Conservation (phyloP, 108 stramenopile species). For the Skeletonema tropicum region DNA sequence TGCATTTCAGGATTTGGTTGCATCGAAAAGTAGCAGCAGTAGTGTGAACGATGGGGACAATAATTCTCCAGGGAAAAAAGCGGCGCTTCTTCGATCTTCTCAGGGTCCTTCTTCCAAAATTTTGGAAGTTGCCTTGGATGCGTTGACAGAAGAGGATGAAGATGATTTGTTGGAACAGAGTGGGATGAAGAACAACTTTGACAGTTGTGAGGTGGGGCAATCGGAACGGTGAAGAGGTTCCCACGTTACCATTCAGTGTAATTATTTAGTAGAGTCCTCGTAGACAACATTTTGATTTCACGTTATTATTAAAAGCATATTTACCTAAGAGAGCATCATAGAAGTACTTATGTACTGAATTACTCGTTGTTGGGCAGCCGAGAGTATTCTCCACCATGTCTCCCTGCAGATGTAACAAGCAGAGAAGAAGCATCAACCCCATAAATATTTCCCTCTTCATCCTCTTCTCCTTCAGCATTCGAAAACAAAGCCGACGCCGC, state of each 20-base stretch:
- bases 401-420: slow-evolving; percentile 64
- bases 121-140: not conserved
- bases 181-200: no score
- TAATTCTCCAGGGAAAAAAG: not conserved
- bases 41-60: not conserved
- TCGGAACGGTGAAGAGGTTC: not conserved
- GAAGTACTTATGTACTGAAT: not conserved
- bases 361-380: slow-evolving; percentile 28
- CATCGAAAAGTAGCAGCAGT: slow-evolving; percentile 8
- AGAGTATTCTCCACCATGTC: slow-evolving; percentile 37
- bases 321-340: not conserved
- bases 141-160: slow-evolving; percentile 9
- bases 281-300: not conserved
- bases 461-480: slow-evolving; percentile 32
- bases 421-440: slow-evolving; percentile 76
- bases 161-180: not conserved
- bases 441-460: slow-evolving; percentile 76
- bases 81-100: not conserved
- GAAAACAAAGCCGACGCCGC: slow-evolving; percentile 50
- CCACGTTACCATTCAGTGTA: not conserved
- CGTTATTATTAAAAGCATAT: no score
- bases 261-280: not conserved
- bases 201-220: not conserved
- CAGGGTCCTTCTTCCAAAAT: not conserved
- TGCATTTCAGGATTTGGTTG: slow-evolving; percentile 63